phyloP scores from a whole-genome alignment of 2,329 filamentous ascomycete species.

The Penicillium brevicompactum region DNA sequence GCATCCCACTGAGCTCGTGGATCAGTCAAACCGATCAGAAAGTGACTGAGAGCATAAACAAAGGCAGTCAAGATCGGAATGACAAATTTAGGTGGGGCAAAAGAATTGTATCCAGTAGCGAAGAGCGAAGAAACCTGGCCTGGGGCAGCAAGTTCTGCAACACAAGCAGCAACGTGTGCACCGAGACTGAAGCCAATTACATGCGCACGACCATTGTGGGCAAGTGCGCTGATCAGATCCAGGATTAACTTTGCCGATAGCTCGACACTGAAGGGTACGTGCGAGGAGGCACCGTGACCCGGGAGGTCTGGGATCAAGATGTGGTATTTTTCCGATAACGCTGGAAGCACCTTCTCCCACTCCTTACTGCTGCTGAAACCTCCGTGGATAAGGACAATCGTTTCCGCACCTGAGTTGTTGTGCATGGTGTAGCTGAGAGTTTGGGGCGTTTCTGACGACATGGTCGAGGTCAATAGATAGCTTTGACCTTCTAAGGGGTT shows the following conservation, averaged over 20 bases:
- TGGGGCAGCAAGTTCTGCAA: conserved; percentile 1
- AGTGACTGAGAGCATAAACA: conserved; percentile 2
- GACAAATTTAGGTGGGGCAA: background rate
- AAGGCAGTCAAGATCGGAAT: background rate
- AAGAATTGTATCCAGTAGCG: conserved; percentile 10
- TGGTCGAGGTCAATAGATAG: background rate
- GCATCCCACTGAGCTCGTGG: background rate
- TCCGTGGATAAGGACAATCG: background rate
- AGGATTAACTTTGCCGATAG: background rate
- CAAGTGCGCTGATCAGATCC: background rate
- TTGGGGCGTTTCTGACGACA: background rate
- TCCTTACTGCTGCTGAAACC: background rate
- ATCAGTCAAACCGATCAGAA: background rate
- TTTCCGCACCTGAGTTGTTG: background rate
- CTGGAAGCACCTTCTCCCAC: background rate
- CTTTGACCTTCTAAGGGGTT: background rate
- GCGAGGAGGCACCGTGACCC: background rate
- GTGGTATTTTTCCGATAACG: background rate
- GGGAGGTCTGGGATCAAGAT: background rate
- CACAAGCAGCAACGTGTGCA: background rate
- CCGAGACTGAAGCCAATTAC: background rate
- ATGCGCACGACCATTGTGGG: background rate
- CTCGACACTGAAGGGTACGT: background rate
- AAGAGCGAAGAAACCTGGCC: conserved; percentile 8
- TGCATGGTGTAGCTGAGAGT: background rate